phyloP scores from a whole-genome alignment of 768 basidiomycete species.

The Suillus brevipes region DNA sequence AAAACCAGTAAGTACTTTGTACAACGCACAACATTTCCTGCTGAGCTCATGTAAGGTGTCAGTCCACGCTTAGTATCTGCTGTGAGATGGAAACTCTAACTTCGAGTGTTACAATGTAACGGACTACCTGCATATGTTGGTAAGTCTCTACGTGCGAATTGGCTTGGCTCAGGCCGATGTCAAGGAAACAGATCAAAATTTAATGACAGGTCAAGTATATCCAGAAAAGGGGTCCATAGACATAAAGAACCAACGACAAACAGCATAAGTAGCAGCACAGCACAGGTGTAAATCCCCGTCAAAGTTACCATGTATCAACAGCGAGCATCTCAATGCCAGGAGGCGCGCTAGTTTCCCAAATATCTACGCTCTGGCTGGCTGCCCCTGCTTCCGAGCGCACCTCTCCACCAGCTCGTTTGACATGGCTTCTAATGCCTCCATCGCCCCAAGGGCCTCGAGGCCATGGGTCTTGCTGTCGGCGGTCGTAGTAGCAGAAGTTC shows the following conservation, averaged over 20 bases:
- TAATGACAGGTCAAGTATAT: background rate
- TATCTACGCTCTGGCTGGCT: background rate
- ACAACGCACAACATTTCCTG: too few species aligned
- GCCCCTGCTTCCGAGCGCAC: background rate
- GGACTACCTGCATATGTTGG: too few species aligned
- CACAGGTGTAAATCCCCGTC: background rate
- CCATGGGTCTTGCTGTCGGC: background rate
- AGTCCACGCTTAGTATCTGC: too few species aligned
- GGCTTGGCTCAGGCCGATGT: too few species aligned
- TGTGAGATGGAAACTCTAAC: too few species aligned
- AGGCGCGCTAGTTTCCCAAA: too few species aligned
- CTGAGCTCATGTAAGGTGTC: too few species aligned
- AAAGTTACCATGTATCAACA: background rate
- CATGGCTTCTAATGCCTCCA: background rate
- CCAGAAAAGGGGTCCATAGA: background rate
- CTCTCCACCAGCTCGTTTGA: background rate
- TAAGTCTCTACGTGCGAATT: too few species aligned
- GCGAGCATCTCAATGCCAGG: background rate
- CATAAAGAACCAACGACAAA: background rate
- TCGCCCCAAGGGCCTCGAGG: background rate
- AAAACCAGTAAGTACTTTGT: too few species aligned
- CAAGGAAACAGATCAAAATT: background rate
- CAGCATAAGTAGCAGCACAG: background rate
- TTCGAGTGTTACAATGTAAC: too few species aligned
- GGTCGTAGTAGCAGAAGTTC: background rate